phyloP scores from a whole-genome alignment of 441 rosid genomes.

The Flueggea neowawraea region DNA sequence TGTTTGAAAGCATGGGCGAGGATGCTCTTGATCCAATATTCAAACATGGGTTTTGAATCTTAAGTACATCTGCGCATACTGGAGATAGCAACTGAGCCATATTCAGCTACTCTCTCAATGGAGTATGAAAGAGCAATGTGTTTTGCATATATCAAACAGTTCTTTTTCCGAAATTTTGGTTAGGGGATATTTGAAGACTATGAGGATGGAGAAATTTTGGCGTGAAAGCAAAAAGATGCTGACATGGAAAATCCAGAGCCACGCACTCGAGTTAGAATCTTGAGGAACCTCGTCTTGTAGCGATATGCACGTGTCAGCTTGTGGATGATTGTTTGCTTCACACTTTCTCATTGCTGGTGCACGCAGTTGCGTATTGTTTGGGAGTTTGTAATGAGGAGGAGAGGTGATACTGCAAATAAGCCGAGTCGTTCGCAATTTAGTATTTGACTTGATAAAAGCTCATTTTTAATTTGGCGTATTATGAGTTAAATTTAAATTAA shows the following conservation, averaged over 20 bases:
- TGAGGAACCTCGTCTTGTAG: neutral
- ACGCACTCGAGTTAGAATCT: constrained; percentile 15
- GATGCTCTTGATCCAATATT: constrained; percentile 26
- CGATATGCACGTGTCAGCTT: constrained; percentile 40
- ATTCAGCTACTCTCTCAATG: neutral
- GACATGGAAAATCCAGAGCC: constrained; percentile 64
- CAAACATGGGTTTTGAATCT: constrained; percentile 45
- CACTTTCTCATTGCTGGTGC: neutral
- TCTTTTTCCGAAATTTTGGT: neutral
- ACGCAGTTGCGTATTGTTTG: too few species aligned
- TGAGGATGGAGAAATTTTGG: constrained; percentile 45
- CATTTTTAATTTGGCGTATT: too few species aligned
- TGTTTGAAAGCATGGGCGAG: constrained; percentile 27
- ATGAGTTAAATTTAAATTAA: too few species aligned
- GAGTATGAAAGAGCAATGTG: neutral
- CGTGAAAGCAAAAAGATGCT: constrained; percentile 35
- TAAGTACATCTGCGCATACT: constrained; percentile 66
- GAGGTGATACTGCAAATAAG: too few species aligned
- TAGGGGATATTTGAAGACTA: constrained; percentile 4
- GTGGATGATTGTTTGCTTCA: constrained; percentile 12
- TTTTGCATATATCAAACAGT: neutral
- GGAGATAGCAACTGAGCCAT: constrained; percentile 84
- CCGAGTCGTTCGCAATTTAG: too few species aligned
- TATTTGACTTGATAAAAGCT: too few species aligned
- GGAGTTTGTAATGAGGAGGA: too few species aligned